Evolutionary conservation across 1,284 basidiomycete genomes (phyloP), one percentile per base, ranked within the genome.

Genomic region (Apiotrichum veenhuisii): DNA sequence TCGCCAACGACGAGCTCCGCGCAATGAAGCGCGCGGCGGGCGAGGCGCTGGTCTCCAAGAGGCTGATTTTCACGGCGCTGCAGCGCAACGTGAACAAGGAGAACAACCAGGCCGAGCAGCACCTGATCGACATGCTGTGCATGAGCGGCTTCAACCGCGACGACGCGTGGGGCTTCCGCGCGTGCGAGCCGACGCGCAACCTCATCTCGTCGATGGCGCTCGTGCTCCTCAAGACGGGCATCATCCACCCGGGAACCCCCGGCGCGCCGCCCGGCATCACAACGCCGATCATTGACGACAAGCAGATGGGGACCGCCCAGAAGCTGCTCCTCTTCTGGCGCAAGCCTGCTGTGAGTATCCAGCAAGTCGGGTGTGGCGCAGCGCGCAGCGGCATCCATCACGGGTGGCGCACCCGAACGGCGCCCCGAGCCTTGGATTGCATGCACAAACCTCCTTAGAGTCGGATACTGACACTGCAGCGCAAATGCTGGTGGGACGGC

Each of bases 401-500:
- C n/a, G n/a, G n/a, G n/a, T n/a, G n/a, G n/a, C n/a, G n/a, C n/a
- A n/a, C n/a, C n/a, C n/a, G n/a, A n/a, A n/a, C n/a, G n/a, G n/a
- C n/a, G n/a, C n/a, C 15, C 5, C 40, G 5, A 3, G n/a, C 7
- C 40, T 22, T 4, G 11, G n/a, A 11, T 5, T 23, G 7, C 5
- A 38, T 38, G 17, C 18, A 17, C 7, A 48, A 54, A 64, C 50
- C 54, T n/a, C n/a, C n/a, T n/a, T n/a, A n/a, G n/a, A n/a, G n/a
- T n/a, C n/a, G n/a, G 38, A 5, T 47, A 38, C 45, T 34, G 30
- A 52, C 34, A 9, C 45, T 7, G 25, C 63, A 94, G 91, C 84
- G 95, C 52, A 99, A 99, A 79, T 98, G 96, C 78, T 99, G 95
- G 95, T 99, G 95, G 95, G 96, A 99, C 70, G 94, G 94, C 18